Evolutionary conservation across 139 green algal genomes (phyloP), one percentile per base, ranked within the genome.

Genomic region (Tetradesmus lagerheimii): DNA sequence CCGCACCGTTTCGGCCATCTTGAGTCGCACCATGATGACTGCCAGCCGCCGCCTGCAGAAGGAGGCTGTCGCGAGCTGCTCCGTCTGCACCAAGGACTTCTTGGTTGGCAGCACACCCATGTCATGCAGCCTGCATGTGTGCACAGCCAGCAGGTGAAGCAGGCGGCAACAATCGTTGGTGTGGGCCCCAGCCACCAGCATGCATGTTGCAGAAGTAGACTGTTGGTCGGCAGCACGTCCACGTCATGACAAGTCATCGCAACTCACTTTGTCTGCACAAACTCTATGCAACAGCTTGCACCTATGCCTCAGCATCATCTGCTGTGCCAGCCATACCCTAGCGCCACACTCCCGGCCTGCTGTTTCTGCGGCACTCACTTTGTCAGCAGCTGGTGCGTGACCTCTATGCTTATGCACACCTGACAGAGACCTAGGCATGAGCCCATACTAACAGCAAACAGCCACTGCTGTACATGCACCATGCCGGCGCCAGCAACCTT

Each of bases 41-140:
- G 98, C 80, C 12, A 99, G 94, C 1, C 98, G 93, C 15, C 98
- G 89, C 4, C 98, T 93, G 93, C 96, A 99, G 93, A 99, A 99
- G 6, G 98, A 92, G 0, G 97, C 93, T 1, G 96, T 98, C 18
- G 96, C 95, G 23, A 99, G 91, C 92, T 97, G 97, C 89, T 99
- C 98, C 20, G 95, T 93, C 91, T 99, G 96, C n/a, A 95, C 94
- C 41, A 99, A 92, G 89, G 95, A 98, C 92, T 99, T 99, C 91
- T 99, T 98, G 29, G 93, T 97, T 1, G 96, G 94, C 18, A 99
- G 95, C 6, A 99, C 92, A 3, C 98, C 98, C 95, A 99, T 98
- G 75, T 96, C 94, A 92, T 99, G 96, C 78, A 99, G 90, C 94
- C 96, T 98, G 92, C 27, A n/a, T n/a, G 71, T 20, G 53, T 45